Evolutionary conservation across 2,329 filamentous ascomycete genomes (phyloP).

Genomic region (Alternaria gaisen): DNA sequence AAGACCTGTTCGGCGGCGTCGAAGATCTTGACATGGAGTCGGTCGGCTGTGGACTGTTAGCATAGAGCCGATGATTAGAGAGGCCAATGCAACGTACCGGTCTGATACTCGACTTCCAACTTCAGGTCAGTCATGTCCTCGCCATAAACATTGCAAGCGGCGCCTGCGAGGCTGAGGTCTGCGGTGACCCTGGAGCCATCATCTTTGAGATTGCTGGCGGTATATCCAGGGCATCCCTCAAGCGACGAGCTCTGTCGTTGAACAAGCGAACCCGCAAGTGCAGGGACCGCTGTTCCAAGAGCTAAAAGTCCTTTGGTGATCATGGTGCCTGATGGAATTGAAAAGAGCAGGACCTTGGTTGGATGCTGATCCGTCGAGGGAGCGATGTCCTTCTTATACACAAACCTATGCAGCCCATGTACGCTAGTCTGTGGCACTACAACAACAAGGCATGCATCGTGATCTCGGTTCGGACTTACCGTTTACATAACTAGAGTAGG

Average conservation of each 20-base stretch:
- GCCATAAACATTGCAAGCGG: slow-evolving; percentile 69
- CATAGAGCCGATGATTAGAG: slow-evolving; percentile 67
- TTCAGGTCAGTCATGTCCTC: slow-evolving; percentile 64
- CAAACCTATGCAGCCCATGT: slow-evolving; percentile 1
- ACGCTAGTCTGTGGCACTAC: background rate
- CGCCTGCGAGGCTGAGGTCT: slow-evolving; percentile 72
- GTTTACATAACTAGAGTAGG: slow-evolving; percentile 18
- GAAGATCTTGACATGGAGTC: slow-evolving; percentile 76
- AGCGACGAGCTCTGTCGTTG: slow-evolving; percentile 33
- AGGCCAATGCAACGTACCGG: slow-evolving; percentile 57
- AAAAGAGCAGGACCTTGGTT: slow-evolving; percentile 8
- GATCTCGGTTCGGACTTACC: slow-evolving; percentile 12
- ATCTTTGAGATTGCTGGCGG: slow-evolving; percentile 65
- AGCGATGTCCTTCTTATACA: slow-evolving; percentile 20
- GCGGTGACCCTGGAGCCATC: slow-evolving; percentile 68
- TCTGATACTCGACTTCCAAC: slow-evolving; percentile 68
- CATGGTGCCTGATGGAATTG: slow-evolving; percentile 29
- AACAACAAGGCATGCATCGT: slow-evolving; percentile 7
- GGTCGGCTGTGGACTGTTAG: slow-evolving; percentile 58
- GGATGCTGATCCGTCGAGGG: slow-evolving; percentile 9
- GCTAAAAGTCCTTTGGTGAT: slow-evolving; percentile 34
- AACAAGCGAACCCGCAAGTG: slow-evolving; percentile 25
- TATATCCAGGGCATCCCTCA: slow-evolving; percentile 70
- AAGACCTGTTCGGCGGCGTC: slow-evolving; percentile 74
- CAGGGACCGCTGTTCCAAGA: slow-evolving; percentile 32